These are phyloP conservation scores for Fusarium hainanense DNA, from an alignment of 2,329 filamentous ascomycete species.

Conservation along the genomic window DNA sequence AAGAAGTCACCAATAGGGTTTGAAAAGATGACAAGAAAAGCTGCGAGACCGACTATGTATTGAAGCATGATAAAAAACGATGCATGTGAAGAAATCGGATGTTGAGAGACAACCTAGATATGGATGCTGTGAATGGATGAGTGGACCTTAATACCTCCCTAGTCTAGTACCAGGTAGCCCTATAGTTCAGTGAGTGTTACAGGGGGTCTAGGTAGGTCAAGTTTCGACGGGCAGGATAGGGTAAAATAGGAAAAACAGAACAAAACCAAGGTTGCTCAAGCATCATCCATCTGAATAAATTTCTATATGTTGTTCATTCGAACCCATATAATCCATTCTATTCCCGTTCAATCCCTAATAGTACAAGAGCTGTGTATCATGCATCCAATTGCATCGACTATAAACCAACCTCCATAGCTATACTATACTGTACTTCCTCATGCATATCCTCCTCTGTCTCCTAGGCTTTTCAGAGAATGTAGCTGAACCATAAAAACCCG, in stretches of 20 bases:
- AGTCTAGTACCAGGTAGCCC: neutral
- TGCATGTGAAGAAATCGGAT: neutral
- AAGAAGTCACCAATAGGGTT: constrained; percentile 57
- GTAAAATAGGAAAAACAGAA: neutral
- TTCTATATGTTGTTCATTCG: neutral
- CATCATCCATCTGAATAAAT: neutral
- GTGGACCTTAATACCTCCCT: constrained; percentile 5
- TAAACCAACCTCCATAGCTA: constrained; percentile 17
- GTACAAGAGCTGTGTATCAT: constrained; percentile 35
- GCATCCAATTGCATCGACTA: neutral
- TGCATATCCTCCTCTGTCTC: constrained; percentile 25
- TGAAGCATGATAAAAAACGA: constrained; percentile 53
- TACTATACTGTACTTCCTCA: constrained; percentile 17
- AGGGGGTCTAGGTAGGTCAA: neutral
- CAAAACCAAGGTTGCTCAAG: neutral
- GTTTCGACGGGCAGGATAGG: constrained; percentile 21
- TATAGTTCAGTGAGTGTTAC: neutral
- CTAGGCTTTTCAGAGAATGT: constrained; percentile 3
- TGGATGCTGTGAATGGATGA: constrained; percentile 16
- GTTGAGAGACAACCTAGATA: neutral
- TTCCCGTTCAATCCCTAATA: neutral
- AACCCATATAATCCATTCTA: neutral
- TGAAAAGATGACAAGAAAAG: constrained; percentile 56
- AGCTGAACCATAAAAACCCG: constrained; percentile 5
- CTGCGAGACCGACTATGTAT: constrained; percentile 57